Evolutionary conservation across 2,329 filamentous ascomycete genomes (phyloP), one percentile per base, ranked within the genome.

Genomic region (Pseudomassariella vexata): DNA sequence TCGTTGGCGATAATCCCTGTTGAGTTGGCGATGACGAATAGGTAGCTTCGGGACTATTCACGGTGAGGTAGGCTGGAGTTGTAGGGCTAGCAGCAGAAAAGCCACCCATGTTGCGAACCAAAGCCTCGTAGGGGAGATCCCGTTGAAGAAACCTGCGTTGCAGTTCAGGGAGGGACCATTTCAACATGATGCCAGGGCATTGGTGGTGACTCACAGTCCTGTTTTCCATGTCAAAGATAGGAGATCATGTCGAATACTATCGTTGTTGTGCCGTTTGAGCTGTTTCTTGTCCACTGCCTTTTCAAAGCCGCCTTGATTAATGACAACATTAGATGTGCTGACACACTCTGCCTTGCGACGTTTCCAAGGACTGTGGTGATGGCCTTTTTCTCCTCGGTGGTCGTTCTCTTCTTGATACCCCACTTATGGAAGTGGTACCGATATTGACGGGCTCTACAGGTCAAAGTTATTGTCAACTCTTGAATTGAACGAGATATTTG

Each of bases 241-340:
- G 11, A 23, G 11, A 2, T 29, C 27, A 4, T 34, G 22, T 5
- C 44, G 36, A 6, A 44, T 44, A 12, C 15, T 25, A 16, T 45
- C 35, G 9, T 37, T 32, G 3, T 47, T 32, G 17, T 42, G 34
- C 8, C 46, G 36, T 29, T 43, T 46, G 9, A 50, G 27, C 29
- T 45, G 39, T 12, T 45, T 47, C 14, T 39, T 45, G 22, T 46
- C 40, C 3, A 47, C 32, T 0, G n/a, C 4, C 20, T 41, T 47
- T 8, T 19, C 11, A n/a, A 32, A 25, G 2, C 19, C 37, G 2
- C 41, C 45, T 34, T 44, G 39, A 1, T 39, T 19, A 21, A 47
- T 31, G 3, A 19, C 15, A 3, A 30, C 36, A 17, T 39, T 7
- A 4, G 39, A 39, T 8, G 30, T 37, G 9, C 38, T 44, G 5